These are phyloP conservation scores for Penicillium macrosclerotiorum DNA, from an alignment of 495 filamentous ascomycete species.

Conservation along the genomic window DNA sequence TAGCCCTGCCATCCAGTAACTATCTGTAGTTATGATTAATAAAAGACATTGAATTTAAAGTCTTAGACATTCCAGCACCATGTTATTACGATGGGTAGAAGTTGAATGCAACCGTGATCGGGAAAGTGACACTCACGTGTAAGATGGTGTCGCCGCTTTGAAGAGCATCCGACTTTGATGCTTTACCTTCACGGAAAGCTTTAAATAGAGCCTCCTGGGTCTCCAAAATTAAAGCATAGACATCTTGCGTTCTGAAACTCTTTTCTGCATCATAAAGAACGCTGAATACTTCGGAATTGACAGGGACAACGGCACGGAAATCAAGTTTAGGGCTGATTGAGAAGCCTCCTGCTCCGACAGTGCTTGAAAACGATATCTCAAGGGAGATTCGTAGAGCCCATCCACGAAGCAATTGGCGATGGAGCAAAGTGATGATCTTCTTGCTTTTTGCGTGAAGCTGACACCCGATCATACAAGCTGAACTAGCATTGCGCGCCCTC, in stretches of 20 bases:
- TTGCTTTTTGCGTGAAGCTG: conserved; percentile 3
- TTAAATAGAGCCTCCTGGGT: not conserved
- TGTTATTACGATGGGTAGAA: not conserved
- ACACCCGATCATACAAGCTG: not conserved
- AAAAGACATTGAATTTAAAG: not conserved
- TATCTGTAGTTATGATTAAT: conserved; percentile 2
- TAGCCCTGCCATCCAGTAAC: not conserved
- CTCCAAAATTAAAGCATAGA: not conserved
- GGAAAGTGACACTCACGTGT: conserved; percentile 5
- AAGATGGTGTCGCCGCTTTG: not conserved
- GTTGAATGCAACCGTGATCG: not conserved
- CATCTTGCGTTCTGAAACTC: not conserved
- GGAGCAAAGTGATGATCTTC: not conserved
- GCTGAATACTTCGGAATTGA: conserved; percentile 2
- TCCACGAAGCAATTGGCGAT: not conserved
- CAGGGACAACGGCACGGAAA: conserved; percentile 3
- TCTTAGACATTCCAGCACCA: not conserved
- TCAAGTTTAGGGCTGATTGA: conserved; percentile 7
- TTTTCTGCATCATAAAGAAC: not conserved
- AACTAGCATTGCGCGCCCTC: not conserved
- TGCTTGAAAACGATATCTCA: conserved; percentile 1
- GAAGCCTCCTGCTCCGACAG: conserved; percentile 6
- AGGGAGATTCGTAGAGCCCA: not conserved
- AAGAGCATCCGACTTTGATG: conserved; percentile 1
- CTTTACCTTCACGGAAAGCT: conserved; percentile 1